Conservation (phyloP, 1,284 basidiomycete genomes). For the Tilletia horrida region DNA sequence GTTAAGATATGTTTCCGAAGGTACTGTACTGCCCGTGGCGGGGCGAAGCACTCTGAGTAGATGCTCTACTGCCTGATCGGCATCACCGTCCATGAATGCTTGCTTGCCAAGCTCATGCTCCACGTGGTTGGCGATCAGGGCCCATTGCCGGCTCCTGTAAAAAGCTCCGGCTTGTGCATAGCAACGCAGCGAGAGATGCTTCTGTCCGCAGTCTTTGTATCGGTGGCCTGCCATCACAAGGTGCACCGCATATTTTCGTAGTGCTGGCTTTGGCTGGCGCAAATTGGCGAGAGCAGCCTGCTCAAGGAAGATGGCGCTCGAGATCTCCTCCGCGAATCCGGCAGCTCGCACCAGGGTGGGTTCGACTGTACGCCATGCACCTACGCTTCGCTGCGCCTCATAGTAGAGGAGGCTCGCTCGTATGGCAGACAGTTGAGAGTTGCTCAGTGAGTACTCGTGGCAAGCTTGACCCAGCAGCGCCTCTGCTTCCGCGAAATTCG, state of each 20-base stretch:
- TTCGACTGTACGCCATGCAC: conserved; percentile 32
- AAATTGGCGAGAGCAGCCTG: conserved; percentile 59
- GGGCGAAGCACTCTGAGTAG: conserved; percentile 53
- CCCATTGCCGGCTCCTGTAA: conserved; percentile 54
- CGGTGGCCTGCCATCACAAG: conserved; percentile 59
- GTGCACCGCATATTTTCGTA: conserved; percentile 58
- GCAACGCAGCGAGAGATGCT: conserved; percentile 37
- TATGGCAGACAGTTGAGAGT: conserved; percentile 20
- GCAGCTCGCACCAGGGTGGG: conserved; percentile 39
- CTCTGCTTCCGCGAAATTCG: conserved; percentile 38
- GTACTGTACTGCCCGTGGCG: conserved; percentile 4
- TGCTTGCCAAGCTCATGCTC: conserved; percentile 60
- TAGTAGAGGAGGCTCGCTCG: conserved; percentile 46
- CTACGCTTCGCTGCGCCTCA: conserved; percentile 36
- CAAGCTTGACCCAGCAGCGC: conserved; percentile 23
- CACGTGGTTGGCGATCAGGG: conserved; percentile 57
- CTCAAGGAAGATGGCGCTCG: conserved; percentile 60
- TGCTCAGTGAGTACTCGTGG: conserved; percentile 4
- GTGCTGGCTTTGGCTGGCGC: conserved; percentile 49
- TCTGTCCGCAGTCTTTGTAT: conserved; percentile 61
- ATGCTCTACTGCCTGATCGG: conserved; percentile 57
- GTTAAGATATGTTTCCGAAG: conserved; percentile 53
- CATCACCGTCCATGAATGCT: conserved; percentile 59
- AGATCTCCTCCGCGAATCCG: conserved; percentile 57
- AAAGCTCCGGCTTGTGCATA: conserved; percentile 34